Conservation (phyloP, 805 yeast species). For the Phaffomyces antillensis region DNA sequence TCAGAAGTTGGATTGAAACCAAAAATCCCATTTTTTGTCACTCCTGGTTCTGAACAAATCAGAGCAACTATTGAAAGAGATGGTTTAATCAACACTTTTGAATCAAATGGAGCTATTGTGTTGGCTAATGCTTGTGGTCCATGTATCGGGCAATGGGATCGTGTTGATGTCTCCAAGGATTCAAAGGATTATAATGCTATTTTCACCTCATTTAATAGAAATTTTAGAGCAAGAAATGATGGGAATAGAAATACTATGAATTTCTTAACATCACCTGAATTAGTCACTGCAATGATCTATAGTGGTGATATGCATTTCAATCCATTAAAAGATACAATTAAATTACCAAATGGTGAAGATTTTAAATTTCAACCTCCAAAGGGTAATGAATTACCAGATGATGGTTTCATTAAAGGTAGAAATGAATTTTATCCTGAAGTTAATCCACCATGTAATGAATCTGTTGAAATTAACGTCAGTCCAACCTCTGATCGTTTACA, state of each 20-base stretch:
- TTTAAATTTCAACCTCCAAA: constrained; percentile 75
- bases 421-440: constrained; percentile 64
- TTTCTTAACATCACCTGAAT: constrained; percentile 96
- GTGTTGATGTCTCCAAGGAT: constrained; percentile 64
- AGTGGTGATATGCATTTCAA: constrained; percentile 90
- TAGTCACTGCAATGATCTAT: constrained; percentile 94
- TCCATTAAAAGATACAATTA: constrained; percentile 82
- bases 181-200: constrained; percentile 75
- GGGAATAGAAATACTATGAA: constrained; percentile 98
- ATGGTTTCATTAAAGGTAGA: constrained; percentile 75
- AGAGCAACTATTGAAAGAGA: constrained; percentile 96
- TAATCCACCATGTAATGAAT: constrained; percentile 59
- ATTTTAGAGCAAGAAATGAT: constrained; percentile 95
- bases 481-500: constrained; percentile 91
- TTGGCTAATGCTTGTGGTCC: constrained; percentile 99
- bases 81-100: constrained; percentile 76
- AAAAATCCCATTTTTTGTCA: constrained; percentile 85
- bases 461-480: constrained; percentile 59
- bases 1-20: constrained; percentile 80
- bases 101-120: constrained; percentile 83
- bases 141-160: constrained; percentile 99
- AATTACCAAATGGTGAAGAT: constrained; percentile 56
- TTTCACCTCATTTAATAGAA: constrained; percentile 95
- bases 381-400: constrained; percentile 78
- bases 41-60: constrained; percentile 98